Base-by-base conservation (phyloP, 331 rosid genomes). In the Rosa hybrid region DNA sequence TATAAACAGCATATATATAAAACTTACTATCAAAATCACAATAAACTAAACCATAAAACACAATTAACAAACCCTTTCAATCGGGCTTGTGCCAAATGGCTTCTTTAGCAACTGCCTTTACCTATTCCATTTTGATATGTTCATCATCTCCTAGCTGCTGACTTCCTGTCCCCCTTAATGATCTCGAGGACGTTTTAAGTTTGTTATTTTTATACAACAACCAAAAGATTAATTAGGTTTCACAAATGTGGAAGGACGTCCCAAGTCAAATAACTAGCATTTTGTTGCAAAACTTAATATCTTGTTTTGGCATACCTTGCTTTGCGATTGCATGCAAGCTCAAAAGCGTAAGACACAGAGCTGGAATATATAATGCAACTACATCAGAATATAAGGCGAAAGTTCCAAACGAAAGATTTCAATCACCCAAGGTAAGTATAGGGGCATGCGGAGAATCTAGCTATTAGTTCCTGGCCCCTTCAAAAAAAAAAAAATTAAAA, bases 51-150 rank as follows among this genome's bases (percentile, higher is more conserved):
- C 57, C 71, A 62, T 59, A 59, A 82, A 34, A 77, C 73, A 71
- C 44, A 39, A 25, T 45, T 7, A 71, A 7, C 74, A 81, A 83
- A 11, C 34, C 60, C 83, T 63, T 71, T 46, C 78, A 8, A 82
- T 79, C 80, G 73, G 56, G 84, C 75, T 84, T 85, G 78, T 72
- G 91, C 87, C 94, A 90, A 62, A 82, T 82, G 85, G 74, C 85
- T 71, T 82, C 69, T 20, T 63, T 41, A n/a, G 60, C 20, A 77
- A 71, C 54, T 0, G 34, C 65, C 60, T 82, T 41, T 50, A 49
- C 74, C 74, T 57, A 41, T 71, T 38, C 63, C 23, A 11, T 62
- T 23, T 78, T 57, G 45, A 75, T 45, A 17, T 4, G 59, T 74
- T 13, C 13, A 50, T 38, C 54, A 23, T 46, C 79, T 38, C 30